Conservation (phyloP, 2,329 filamentous ascomycete genomes). For the Metarhizium guizhouense region DNA sequence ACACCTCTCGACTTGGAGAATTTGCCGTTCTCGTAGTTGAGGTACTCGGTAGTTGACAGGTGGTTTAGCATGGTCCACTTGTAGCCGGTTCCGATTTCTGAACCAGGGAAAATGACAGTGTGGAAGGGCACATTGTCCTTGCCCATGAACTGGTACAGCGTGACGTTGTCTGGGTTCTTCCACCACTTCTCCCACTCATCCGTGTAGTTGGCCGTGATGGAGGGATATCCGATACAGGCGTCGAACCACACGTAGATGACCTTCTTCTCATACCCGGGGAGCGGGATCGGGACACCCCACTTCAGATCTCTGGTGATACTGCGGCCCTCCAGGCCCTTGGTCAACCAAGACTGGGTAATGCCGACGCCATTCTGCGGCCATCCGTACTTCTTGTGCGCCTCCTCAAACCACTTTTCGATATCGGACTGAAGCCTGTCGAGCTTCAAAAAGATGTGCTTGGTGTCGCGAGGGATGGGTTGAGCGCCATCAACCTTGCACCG, state of each 20-base stretch:
- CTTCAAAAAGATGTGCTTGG: conserved; percentile 84
- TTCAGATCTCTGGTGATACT: conserved; percentile 89
- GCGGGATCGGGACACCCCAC: conserved; percentile 64
- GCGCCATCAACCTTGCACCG: conserved; percentile 86
- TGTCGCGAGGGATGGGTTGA: conserved; percentile 68
- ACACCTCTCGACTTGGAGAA: conserved; percentile 88
- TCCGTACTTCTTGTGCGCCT: conserved; percentile 62
- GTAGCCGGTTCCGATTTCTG: conserved; percentile 73
- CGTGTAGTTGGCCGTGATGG: conserved; percentile 86
- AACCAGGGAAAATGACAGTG: conserved; percentile 83
- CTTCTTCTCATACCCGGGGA: conserved; percentile 44
- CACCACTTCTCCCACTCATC: conserved; percentile 90
- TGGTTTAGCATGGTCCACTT: conserved; percentile 87
- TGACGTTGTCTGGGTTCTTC: conserved; percentile 79
- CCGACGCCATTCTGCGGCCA: conserved; percentile 69
- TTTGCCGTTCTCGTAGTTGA: conserved; percentile 83
- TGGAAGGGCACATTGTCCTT: conserved; percentile 61
- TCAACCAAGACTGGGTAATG: conserved; percentile 75
- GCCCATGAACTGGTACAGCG: conserved; percentile 91
- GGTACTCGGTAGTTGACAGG: conserved; percentile 77
- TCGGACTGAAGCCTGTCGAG: conserved; percentile 74
- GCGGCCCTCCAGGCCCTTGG: conserved; percentile 74
- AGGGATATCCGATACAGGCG: conserved; percentile 89
- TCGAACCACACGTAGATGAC: conserved; percentile 95
- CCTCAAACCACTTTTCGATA: conserved; percentile 69